phyloP scores from a whole-genome alignment of 2,329 filamentous ascomycete genomes.

The Calonectria pauciramosa region DNA sequence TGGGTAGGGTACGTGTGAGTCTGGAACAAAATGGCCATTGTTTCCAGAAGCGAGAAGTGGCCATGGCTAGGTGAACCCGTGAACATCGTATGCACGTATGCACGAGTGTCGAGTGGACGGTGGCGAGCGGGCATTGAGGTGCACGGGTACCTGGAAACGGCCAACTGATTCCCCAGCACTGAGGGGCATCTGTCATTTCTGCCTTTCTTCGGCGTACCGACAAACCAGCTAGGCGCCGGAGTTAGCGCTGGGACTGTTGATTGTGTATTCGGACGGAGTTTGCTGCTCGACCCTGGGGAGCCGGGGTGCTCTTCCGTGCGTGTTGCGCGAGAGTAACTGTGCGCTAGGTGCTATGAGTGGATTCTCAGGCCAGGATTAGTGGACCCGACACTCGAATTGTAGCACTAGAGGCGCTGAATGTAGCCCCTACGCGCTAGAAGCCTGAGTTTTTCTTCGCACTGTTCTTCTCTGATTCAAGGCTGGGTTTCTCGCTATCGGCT shows the following conservation, averaged over 20 bases:
- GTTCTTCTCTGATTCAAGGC: constrained; percentile 6
- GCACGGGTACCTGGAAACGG: constrained; percentile 34
- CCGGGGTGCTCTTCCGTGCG: constrained; percentile 23
- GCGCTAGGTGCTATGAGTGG: constrained; percentile 10
- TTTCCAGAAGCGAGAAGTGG: constrained; percentile 27
- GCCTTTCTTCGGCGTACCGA: background rate
- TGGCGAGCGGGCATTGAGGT: constrained; percentile 33
- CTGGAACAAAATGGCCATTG: constrained; percentile 29
- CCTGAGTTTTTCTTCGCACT: background rate
- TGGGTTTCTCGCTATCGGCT: constrained; percentile 3
- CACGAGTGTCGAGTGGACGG: constrained; percentile 37
- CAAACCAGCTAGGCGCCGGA: background rate
- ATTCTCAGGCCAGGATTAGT: background rate
- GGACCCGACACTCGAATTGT: background rate
- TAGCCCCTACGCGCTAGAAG: background rate
- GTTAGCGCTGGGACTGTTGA: constrained; percentile 1
- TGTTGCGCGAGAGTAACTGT: constrained; percentile 28
- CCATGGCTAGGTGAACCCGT: constrained; percentile 10
- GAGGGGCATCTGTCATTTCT: constrained; percentile 6
- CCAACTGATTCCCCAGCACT: background rate
- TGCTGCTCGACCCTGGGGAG: background rate
- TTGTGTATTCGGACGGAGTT: background rate
- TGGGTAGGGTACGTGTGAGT: constrained; percentile 6
- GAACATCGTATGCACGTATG: background rate
- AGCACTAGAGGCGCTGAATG: background rate